A percentile compares a stretch with the other conserved stretches of the same genome.
phyloP scores from a whole-genome alignment of 352 stramenopile genomes.

The Aphanomyces invadans region DNA sequence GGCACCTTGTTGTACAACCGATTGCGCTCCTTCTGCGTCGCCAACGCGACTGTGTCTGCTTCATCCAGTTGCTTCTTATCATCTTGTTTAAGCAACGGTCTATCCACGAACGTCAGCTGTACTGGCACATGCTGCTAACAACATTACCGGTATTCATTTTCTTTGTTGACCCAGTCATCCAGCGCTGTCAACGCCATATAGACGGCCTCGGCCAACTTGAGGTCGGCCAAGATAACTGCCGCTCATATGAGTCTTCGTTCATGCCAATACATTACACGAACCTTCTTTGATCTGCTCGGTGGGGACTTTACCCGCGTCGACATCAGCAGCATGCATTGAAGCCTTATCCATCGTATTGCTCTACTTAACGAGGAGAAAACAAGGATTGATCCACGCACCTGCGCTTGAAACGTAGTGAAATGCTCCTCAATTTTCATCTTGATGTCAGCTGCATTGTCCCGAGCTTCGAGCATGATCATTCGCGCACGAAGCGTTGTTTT shows the following conservation, averaged over 20 bases:
- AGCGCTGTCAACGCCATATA: constrained; percentile 45
- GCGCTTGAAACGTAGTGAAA: constrained; percentile 29
- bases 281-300: constrained; percentile 53
- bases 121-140: background rate
- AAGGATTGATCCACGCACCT: constrained; percentile 30
- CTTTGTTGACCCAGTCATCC: constrained; percentile 75
- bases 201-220: constrained; percentile 40
- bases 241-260: too few relatives aligned
- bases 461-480: constrained; percentile 75
- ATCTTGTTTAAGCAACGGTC: constrained; percentile 84
- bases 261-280: too few relatives aligned
- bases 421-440: constrained; percentile 52
- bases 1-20: constrained; percentile 51
- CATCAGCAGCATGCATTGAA: background rate
- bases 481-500: constrained; percentile 79
- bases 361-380: too few relatives aligned
- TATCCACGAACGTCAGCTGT: constrained; percentile 23
- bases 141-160: constrained; percentile 85
- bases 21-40: constrained; percentile 76
- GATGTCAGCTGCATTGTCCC: constrained; percentile 47
- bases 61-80: constrained; percentile 84
- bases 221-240: constrained; percentile 15
- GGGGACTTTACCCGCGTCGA: background rate
- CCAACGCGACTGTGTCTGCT: constrained; percentile 57
- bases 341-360: too few relatives aligned